Conservation (phyloP, 1,139 yeast genomes). For the Pichiaceae sp. region DNA sequence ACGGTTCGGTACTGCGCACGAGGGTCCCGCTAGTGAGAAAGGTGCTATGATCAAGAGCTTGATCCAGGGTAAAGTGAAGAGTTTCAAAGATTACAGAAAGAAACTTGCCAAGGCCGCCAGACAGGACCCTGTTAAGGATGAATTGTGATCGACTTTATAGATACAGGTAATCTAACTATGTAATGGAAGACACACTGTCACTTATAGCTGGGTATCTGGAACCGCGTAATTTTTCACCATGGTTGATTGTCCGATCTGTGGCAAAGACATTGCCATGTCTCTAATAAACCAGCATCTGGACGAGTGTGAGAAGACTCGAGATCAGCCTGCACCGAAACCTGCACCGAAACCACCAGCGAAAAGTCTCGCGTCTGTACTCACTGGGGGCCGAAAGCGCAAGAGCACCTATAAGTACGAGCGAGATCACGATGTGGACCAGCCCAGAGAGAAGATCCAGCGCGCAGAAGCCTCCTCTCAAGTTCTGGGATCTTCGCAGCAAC, state of each 20-base stretch:
- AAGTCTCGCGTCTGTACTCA: not conserved
- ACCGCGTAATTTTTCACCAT: no score
- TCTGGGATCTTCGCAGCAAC: no score
- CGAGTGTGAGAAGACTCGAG: conserved; percentile 12
- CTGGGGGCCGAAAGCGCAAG: not conserved
- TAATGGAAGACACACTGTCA: no score
- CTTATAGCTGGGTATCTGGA: no score
- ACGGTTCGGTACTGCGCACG: conserved; percentile 14
- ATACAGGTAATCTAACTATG: not conserved
- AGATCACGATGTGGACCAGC: no score
- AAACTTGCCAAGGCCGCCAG: conserved; percentile 2
- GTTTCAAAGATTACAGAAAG: conserved; percentile 14
- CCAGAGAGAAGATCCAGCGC: no score
- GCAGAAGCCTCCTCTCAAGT: no score
- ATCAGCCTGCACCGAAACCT: not conserved
- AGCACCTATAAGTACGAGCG: not conserved
- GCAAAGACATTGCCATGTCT: conserved; percentile 16
- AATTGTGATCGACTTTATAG: not conserved
- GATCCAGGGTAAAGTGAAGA: conserved; percentile 15
- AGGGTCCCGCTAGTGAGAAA: conserved; percentile 19
- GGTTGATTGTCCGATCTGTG: conserved; percentile 26
- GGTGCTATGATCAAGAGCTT: conserved; percentile 14
- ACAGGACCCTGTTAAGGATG: conserved; percentile 4
- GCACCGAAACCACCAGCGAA: not conserved
- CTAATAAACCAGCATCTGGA: conserved; percentile 24